Conservation (phyloP, 2,329 filamentous ascomycete genomes). For the Aspergillus quadrilineatus region DNA sequence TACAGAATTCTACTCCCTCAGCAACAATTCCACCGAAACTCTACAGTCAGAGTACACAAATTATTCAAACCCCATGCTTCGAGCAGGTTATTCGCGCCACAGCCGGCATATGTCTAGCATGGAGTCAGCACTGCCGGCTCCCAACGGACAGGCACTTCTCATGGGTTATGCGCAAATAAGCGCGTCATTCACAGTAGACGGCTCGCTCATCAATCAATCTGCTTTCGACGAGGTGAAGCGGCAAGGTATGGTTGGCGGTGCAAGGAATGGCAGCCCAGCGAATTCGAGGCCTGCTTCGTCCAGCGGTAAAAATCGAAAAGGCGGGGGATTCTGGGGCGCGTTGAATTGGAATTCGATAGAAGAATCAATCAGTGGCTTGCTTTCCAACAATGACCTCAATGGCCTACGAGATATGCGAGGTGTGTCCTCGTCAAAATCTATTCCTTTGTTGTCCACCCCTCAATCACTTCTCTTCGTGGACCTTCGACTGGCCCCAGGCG, state of each 20-base stretch:
- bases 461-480: slow-evolving; percentile 97
- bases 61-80: slow-evolving; percentile 52
- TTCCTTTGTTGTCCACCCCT: slow-evolving; percentile 89
- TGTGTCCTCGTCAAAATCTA: slow-evolving; percentile 77
- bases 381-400: slow-evolving; percentile 84
- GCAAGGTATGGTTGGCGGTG: slow-evolving; percentile 83
- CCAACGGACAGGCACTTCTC: slow-evolving; percentile 70
- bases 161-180: slow-evolving; percentile 97
- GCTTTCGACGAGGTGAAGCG: slow-evolving; percentile 96
- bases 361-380: slow-evolving; percentile 79
- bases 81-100: slow-evolving; percentile 44
- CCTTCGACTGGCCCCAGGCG: slow-evolving; percentile 78
- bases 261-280: slow-evolving; percentile 70
- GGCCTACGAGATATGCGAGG: slow-evolving; percentile 95
- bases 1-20: slow-evolving; percentile 90
- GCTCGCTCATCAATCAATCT: slow-evolving; percentile 81
- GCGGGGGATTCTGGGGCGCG: slow-evolving; percentile 74
- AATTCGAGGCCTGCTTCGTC: slow-evolving; percentile 51
- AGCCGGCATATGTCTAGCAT: slow-evolving; percentile 48
- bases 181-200: slow-evolving; percentile 88
- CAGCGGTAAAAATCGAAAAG: slow-evolving; percentile 54
- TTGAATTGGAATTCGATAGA: slow-evolving; percentile 88
- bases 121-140: slow-evolving; percentile 23
- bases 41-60: slow-evolving; percentile 79
- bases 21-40: slow-evolving; percentile 93